Evolutionary conservation across 2,329 filamentous ascomycete species (phyloP), one percentile per base, ranked within the genome.

Genomic region (Stachybotrys chartarum): DNA sequence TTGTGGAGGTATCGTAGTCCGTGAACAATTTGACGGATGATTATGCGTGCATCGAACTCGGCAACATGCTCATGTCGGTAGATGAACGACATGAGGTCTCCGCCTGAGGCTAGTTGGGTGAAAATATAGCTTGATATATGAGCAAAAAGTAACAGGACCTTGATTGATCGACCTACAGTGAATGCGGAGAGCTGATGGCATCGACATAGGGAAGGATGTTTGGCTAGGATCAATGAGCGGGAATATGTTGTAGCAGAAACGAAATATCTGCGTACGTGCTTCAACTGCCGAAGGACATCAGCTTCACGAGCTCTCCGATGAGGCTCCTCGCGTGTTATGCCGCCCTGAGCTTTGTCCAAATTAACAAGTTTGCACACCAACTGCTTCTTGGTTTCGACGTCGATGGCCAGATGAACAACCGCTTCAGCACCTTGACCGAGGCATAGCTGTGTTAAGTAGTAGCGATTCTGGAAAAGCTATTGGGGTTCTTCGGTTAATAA

Each of bases 341-440:
- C 64, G 49, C 54, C 64, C 54, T 61, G 58, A 5, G 70, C 52
- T 6, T 60, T 60, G 35, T 73, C 71, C 2, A 87, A 63, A 54
- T 81, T 73, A 53, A 88, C 72, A 8, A 89, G 69, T 62, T 91
- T 90, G 72, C 87, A 91, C 11, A 85, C 86, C 18, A 89, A 60
- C 62, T 90, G 87, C 55, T 75, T 77, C 44, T 76, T 74, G 0
- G 78, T 81, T 7, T 66, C 67, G 30, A 72, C 66, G 16, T 88
- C 76, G 3, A 78, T 65, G 7, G 72, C 69, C 7, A 75, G 61
- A 51, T 69, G 71, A 12, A 75, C 71, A 16, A 63, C 58, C 14
- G 66, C 73, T 56, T 75, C 70, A 24, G 68, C 64, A 2, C 73
- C 73, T 39, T 67, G 61, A 1, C 73, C 73, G 8, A 75, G 65